Evolutionary conservation across 2,329 filamentous ascomycete genomes (phyloP).

Genomic region (Graphilbum ipis-grandicollis): DNA sequence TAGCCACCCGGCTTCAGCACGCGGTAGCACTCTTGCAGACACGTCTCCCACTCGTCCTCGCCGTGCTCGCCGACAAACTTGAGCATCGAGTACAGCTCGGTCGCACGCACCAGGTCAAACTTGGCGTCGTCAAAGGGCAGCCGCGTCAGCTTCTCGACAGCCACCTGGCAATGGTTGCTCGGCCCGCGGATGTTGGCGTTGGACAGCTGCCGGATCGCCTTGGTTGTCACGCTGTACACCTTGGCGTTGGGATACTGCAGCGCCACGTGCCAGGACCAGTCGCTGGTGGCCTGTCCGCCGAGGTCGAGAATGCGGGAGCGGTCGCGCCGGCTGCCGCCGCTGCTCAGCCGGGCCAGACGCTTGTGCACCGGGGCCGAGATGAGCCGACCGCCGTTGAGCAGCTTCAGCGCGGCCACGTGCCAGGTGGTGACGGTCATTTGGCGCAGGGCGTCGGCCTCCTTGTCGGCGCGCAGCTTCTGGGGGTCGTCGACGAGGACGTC

Average conservation of each 20-base stretch:
- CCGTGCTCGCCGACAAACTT: constrained; percentile 52
- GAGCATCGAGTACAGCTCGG: constrained; percentile 70
- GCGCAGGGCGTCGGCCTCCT: constrained; percentile 61
- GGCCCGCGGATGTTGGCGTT: constrained; percentile 69
- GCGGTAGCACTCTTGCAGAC: constrained; percentile 71
- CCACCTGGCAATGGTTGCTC: constrained; percentile 69
- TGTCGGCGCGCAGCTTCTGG: constrained; percentile 48
- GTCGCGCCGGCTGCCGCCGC: constrained; percentile 24
- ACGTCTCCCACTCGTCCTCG: constrained; percentile 75
- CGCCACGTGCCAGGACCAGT: constrained; percentile 93
- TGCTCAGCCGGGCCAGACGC: constrained; percentile 37
- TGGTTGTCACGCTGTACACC: constrained; percentile 70
- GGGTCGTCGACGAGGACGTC: constrained; percentile 45
- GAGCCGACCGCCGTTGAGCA: constrained; percentile 46
- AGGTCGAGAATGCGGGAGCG: constrained; percentile 66
- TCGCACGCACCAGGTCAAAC: constrained; percentile 84
- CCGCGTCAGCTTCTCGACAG: constrained; percentile 57
- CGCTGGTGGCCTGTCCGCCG: constrained; percentile 66
- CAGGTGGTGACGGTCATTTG: constrained; percentile 48
- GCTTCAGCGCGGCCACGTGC: constrained; percentile 43
- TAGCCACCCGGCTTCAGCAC: constrained; percentile 87
- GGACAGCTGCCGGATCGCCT: constrained; percentile 49
- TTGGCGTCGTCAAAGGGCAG: constrained; percentile 73
- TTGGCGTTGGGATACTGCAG: constrained; percentile 70
- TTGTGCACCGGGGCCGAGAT: constrained; percentile 48